Evolutionary conservation across 2,329 filamentous ascomycete species (phyloP), one percentile per base, ranked within the genome.

Genomic region (Akanthomyces muscarius): DNA sequence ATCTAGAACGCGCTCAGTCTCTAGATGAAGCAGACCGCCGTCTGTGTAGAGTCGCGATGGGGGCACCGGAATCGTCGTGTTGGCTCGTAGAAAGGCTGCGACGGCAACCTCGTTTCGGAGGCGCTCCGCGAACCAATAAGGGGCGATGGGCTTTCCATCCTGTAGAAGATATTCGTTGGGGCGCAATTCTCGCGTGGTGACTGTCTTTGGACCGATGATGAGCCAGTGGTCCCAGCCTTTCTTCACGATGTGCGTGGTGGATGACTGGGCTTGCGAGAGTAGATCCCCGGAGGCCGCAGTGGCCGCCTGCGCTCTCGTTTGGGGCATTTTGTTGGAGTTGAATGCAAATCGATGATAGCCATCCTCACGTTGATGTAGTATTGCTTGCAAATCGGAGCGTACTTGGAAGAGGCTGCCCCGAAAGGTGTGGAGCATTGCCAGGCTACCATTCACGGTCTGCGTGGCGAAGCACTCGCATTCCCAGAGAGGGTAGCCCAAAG

Each of bases 231-330:
- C 57, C 47, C 44, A 51, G 57, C 30, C 74, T 87, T 87, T 86
- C 85, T 88, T 0, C 80, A 80, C 62, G 85, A 73, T 55, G 87
- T 71, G 25, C 23, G n/a, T 21, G 23, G 11, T 11, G 25, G 53
- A 56, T 4, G 53, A 25, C 13, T 30, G 36, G 38, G 53, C 53
- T 16, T 28, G 36, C 36, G 53, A n/a, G 53, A 56, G 36, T 4
- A 56, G 21, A 38, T 56, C 38, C 14, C 53, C 53, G 23, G 53
- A 25, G 36, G 53, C 53, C 21, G 38, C 21, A 11, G 53, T 16
- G 36, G 38, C 36, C 36, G 25, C 25, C 33, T 53, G 51, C 23
- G 53, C n/a, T 56, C 53, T 42, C 2, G 53, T 56, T 11, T 56
- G 53, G 23, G 53, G 53, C 53, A 56, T 56, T 10, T 25, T 18